These are phyloP conservation scores for Albugo laibachii DNA, from an alignment of 352 stramenopile genomes.

Conservation along the genomic window DNA sequence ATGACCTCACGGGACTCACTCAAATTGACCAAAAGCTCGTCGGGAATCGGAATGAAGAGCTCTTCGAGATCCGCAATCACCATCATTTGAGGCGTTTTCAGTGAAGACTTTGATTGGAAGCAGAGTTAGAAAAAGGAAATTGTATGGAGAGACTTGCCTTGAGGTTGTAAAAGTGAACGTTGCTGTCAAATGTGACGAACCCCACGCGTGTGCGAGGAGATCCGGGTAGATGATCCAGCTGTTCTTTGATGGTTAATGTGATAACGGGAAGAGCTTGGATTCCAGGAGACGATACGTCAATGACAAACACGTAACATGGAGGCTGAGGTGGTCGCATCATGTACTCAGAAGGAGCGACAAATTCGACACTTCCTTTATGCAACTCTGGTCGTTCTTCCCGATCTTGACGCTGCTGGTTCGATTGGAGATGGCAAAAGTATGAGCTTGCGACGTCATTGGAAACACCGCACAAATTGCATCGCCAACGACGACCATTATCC, in stretches of 20 bases:
- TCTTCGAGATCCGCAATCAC: conserved; percentile 74
- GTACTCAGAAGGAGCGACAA: conserved; percentile 75
- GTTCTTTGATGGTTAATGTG: conserved; percentile 45
- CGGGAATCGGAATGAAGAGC: conserved; percentile 80
- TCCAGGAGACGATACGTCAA: conserved; percentile 66
- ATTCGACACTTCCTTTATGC: conserved; percentile 54
- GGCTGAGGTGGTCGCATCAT: conserved; percentile 78
- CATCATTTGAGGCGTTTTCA: conserved; percentile 81
- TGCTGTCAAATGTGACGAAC: conserved; percentile 74
- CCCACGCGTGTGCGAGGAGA: conserved; percentile 55
- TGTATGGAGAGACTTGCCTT: conserved; percentile 27
- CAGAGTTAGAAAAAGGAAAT: conserved; percentile 53
- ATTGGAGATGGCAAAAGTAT: conserved; percentile 97
- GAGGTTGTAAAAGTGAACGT: conserved; percentile 81
- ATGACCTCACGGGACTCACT: conserved; percentile 86
- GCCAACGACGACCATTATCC: conserved; percentile 73
- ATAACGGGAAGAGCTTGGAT: conserved; percentile 15
- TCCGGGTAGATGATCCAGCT: conserved; percentile 62
- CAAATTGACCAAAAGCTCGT: conserved; percentile 97
- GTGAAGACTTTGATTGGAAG: conserved; percentile 22
- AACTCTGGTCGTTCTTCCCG: conserved; percentile 76
- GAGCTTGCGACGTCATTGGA: conserved; percentile 82
- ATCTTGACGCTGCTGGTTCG: conserved; percentile 88
- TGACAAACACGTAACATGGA: conserved; percentile 79
- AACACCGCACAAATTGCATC: conserved; percentile 79